These are phyloP conservation scores for Passalora sequoiae DNA, from an alignment of 2,329 filamentous ascomycete species.

Conservation along the genomic window DNA sequence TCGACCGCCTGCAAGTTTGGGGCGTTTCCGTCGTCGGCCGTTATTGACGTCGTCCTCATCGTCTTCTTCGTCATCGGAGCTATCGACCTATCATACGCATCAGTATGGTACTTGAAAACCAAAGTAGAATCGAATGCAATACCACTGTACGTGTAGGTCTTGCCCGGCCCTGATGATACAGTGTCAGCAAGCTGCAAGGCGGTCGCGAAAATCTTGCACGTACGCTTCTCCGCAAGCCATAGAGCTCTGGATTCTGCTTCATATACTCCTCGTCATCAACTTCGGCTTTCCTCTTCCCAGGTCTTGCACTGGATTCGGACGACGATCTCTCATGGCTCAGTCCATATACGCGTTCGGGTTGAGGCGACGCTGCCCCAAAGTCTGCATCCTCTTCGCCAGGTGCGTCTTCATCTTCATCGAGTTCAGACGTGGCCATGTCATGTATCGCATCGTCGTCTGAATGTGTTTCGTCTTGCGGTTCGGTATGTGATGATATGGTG, in stretches of 20 bases:
- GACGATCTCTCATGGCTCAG: conserved; percentile 59
- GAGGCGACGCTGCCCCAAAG: conserved; percentile 63
- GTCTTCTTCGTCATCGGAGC: conserved; percentile 55
- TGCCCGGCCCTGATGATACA: conserved; percentile 49
- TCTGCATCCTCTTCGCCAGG: conserved; percentile 57
- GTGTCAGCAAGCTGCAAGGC: conserved; percentile 29
- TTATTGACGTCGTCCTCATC: conserved; percentile 71
- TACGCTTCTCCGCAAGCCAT: conserved; percentile 90
- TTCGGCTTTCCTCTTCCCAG: conserved; percentile 62
- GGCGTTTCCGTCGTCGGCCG: conserved; percentile 56
- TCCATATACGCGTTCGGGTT: conserved; percentile 38
- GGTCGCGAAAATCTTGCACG: conserved; percentile 32
- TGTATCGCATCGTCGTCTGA: conserved; percentile 42
- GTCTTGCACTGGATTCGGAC: conserved; percentile 65
- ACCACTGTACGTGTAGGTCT: conserved; percentile 58
- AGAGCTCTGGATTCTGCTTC: conserved; percentile 85
- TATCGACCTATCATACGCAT: conserved; percentile 48
- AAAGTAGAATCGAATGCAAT: conserved; percentile 30
- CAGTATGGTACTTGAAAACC: conserved; percentile 11
- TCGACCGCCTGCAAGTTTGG: conserved; percentile 60
- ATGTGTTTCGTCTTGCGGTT: conserved; percentile 37
- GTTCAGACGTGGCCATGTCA: conserved; percentile 42
- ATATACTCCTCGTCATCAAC: conserved; percentile 69
- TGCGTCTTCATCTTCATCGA: conserved; percentile 47
- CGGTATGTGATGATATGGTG: conserved; percentile 37